Conservation (phyloP, 164 flowering plant species). For the Echeveria elegans region DNA sequence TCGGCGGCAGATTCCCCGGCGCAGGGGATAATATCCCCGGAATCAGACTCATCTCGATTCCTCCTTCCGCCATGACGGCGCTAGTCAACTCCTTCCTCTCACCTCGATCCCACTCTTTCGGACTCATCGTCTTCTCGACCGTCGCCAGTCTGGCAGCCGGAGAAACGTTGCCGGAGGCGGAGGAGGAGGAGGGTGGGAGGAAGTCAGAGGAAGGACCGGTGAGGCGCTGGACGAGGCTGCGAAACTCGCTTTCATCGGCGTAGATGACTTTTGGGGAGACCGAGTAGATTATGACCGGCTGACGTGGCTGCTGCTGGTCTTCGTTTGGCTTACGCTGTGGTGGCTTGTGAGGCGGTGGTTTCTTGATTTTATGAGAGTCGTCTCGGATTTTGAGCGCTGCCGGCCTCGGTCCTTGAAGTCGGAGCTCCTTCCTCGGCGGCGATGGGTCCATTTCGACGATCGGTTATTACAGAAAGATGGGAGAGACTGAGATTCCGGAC, state of each 20-base stretch:
- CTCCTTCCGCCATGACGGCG: background rate
- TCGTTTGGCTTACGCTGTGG: slow-evolving; percentile 10
- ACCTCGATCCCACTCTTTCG: background rate
- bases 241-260: background rate
- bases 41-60: background rate
- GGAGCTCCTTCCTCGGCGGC: slow-evolving; percentile 33
- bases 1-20: background rate
- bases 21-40: background rate
- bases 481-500: too few relatives aligned
- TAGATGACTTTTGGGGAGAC: background rate
- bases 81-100: background rate
- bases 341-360: slow-evolving; percentile 42
- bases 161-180: background rate
- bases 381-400: slow-evolving; percentile 46
- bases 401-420: slow-evolving; percentile 74
- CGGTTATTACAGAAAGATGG: too few relatives aligned
- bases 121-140: background rate
- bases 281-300: background rate
- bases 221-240: background rate
- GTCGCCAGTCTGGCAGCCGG: background rate
- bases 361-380: slow-evolving; percentile 69
- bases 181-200: background rate
- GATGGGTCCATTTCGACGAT: slow-evolving; percentile 11
- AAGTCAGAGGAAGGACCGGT: background rate
- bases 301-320: slow-evolving; percentile 9